Base-by-base conservation (phyloP, 768 basidiomycete species). In the Chalciporus sphaerocephalus region DNA sequence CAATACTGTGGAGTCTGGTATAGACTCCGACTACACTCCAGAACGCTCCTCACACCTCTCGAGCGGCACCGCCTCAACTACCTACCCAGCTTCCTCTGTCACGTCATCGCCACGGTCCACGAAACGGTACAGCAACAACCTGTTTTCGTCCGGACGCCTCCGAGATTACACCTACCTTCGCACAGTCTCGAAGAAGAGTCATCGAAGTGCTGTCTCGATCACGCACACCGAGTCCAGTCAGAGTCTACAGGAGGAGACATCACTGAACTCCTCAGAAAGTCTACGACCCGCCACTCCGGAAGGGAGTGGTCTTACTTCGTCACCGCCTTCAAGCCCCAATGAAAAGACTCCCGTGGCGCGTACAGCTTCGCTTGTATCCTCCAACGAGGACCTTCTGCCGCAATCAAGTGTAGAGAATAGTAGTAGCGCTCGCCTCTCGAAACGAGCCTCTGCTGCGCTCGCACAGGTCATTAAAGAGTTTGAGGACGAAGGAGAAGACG, bases 111-210 rank as follows among this genome's bases (percentile, higher is more conserved):
- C 61, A 20, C 73, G 77, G 25, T 77, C 78, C 32, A 68, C 72
- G 45, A 85, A 86, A 66, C 79, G 89, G 37, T 86, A 87, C 64
- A 90, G 87, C 71, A 91, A 91, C 63, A 91, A 91, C 58, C 71
- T 92, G 40, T 92, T 91, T 51, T 83, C 87, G 38, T 91, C 89
- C 15, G 81, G 83, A n/a, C 77, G 82, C 44, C 74, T 89, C 55
- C 75, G 83, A 45, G 89, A 92, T 62, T 80, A 88, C 59, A 70
- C 73, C 9, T 87, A 90, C 62, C 62, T 87, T 56, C 79, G 81
- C 48, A 78, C 73, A 58, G 72, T 75, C 40, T 74, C 73, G 15
- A 72, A 67, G 56, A 69, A 67, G 49, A 76, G 59, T 40, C 59
- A 62, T 37, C 62, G 68, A 20, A 66, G 68, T 35, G 55, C 64